These are phyloP conservation scores for Daldinia loculata DNA, from an alignment of 495 filamentous ascomycete species.

Conservation along the genomic window DNA sequence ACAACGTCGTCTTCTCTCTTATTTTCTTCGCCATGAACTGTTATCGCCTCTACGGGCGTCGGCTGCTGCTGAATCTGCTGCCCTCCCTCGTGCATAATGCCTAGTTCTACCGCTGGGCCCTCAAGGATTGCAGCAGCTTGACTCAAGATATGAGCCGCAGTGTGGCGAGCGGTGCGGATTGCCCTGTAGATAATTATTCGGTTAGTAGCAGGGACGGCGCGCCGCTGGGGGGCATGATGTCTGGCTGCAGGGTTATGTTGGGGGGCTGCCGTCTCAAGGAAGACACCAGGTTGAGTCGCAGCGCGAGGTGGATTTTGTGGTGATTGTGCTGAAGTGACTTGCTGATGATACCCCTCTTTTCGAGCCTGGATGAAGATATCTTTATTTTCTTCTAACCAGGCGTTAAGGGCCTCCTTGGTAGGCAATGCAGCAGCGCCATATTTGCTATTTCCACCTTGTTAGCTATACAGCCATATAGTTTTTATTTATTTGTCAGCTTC, in stretches of 20 bases:
- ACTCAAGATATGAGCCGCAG: background rate
- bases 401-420: slow-evolving; percentile 4
- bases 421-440: slow-evolving; percentile 24
- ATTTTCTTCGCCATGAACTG: background rate
- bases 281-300: background rate
- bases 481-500: background rate
- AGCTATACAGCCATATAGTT: background rate
- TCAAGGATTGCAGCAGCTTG: slow-evolving; percentile 1
- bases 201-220: background rate
- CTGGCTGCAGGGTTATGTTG: background rate
- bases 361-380: slow-evolving; percentile 19
- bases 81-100: background rate
- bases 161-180: background rate
- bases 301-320: background rate
- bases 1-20: background rate
- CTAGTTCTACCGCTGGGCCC: background rate
- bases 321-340: background rate
- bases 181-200: slow-evolving; percentile 1
- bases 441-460: slow-evolving; percentile 18
- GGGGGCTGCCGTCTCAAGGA: background rate
- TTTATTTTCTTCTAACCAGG: slow-evolving; percentile 27
- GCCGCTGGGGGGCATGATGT: background rate
- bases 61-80: background rate
- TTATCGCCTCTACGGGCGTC: background rate
- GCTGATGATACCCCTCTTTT: background rate